These are phyloP conservation scores for Tuber aestivum DNA, from an alignment of 495 filamentous ascomycete species.

Conservation along the genomic window DNA sequence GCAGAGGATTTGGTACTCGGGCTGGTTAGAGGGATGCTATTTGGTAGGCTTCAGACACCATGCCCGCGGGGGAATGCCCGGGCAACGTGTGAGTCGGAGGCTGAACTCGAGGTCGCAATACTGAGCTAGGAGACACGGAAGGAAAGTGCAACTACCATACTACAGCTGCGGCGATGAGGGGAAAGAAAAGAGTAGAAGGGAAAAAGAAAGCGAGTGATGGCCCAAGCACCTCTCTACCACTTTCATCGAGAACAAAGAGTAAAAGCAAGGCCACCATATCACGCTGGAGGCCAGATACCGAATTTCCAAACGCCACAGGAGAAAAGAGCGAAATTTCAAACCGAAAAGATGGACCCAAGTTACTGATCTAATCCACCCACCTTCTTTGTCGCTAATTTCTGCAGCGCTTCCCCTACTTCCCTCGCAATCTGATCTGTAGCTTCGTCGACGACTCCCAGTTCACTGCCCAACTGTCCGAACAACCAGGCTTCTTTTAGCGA, in stretches of 20 bases:
- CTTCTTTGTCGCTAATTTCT: conserved; percentile 49
- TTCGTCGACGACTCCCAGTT: conserved; percentile 48
- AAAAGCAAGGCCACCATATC: not conserved
- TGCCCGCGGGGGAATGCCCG: too few relatives aligned
- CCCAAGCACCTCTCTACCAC: not conserved
- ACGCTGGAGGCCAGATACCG: not conserved
- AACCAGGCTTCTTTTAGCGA: conserved; percentile 69
- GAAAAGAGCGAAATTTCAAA: not conserved
- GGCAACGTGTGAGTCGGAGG: not conserved
- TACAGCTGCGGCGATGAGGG: not conserved
- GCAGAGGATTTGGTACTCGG: too few relatives aligned
- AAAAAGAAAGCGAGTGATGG: not conserved
- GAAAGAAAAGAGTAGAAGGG: not conserved
- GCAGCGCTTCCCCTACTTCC: conserved; percentile 48
- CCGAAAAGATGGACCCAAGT: not conserved
- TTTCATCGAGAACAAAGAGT: not conserved
- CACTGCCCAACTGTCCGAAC: conserved; percentile 64
- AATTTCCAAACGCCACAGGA: not conserved
- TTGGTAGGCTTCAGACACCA: too few relatives aligned
- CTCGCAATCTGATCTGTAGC: conserved; percentile 51
- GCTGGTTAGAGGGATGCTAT: too few relatives aligned
- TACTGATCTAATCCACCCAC: conserved; percentile 43
- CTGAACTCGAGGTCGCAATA: not conserved
- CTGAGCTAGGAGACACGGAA: not conserved
- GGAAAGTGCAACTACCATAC: not conserved